These are phyloP conservation scores for Arachis monticola DNA, from an alignment of 331 rosid genomes.

Conservation along the genomic window DNA sequence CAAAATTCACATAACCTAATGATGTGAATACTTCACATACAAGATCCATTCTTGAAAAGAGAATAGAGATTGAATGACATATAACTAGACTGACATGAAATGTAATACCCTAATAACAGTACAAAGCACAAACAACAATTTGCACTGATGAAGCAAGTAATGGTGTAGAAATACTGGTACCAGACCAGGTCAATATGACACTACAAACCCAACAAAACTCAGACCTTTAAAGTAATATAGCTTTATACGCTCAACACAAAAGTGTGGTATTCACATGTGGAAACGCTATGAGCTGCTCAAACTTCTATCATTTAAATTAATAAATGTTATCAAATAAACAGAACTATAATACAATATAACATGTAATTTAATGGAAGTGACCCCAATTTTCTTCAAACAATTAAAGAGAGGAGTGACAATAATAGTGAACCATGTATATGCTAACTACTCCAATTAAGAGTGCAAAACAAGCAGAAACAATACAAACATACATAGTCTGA, in stretches of 20 bases:
- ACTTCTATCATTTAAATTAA: neutral
- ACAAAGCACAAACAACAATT: neutral
- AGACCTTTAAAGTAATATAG: neutral
- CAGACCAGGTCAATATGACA: neutral
- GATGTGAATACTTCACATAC: too few species aligned
- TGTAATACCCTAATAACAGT: neutral
- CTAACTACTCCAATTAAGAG: neutral
- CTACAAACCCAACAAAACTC: neutral
- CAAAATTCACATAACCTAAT: too few species aligned
- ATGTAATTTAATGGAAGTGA: neutral
- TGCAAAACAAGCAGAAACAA: slow-evolving; percentile 2
- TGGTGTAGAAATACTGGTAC: neutral
- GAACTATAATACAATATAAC: neutral
- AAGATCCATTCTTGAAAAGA: too few species aligned
- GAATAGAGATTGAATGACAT: neutral
- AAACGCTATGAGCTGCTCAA: slow-evolving; percentile 9
- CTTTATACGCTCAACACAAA: neutral
- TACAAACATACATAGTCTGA: neutral
- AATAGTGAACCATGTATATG: slow-evolving; percentile 12
- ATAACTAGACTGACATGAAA: slow-evolving; percentile 19
- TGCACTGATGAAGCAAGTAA: slow-evolving; percentile 10
- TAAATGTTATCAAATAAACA: slow-evolving; percentile 14
- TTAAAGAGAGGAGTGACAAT: neutral
- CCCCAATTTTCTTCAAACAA: slow-evolving; percentile 13
- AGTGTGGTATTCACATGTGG: neutral